phyloP scores from a whole-genome alignment of 805 yeast genomes.

The Kodamaea laetipori region DNA sequence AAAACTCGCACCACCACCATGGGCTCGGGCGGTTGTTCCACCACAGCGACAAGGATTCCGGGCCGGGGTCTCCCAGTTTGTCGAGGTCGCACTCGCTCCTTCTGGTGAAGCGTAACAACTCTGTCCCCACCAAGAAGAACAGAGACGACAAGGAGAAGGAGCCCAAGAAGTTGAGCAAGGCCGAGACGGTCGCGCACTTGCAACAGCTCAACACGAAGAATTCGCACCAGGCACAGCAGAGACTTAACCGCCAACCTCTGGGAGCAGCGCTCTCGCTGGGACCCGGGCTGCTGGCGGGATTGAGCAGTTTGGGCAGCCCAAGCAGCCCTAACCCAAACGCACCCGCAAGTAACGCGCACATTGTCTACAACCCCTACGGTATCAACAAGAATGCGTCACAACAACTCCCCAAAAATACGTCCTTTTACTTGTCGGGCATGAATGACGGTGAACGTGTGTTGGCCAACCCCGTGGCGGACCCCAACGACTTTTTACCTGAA shows the following conservation, averaged over 20 bases:
- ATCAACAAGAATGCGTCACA: conserved; percentile 35
- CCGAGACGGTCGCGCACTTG: conserved; percentile 42
- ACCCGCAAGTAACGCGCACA: conserved; percentile 12
- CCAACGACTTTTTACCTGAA: conserved; percentile 62
- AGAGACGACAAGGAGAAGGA: conserved; percentile 6
- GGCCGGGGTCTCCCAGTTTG: conserved; percentile 8
- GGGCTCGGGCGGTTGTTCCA: conserved; percentile 25
- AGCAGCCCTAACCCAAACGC: conserved; percentile 20
- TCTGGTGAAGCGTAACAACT: conserved; percentile 14
- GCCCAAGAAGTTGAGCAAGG: conserved; percentile 21
- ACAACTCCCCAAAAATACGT: conserved; percentile 26
- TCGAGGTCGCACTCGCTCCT: conserved; percentile 14
- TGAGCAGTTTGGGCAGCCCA: conserved; percentile 10
- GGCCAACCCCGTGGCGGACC: conserved; percentile 63
- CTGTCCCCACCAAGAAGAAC: neutral
- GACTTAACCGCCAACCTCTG: conserved; percentile 9
- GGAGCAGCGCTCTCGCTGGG: neutral
- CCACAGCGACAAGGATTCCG: conserved; percentile 15
- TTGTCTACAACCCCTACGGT: conserved; percentile 70
- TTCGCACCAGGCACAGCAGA: conserved; percentile 2
- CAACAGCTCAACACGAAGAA: conserved; percentile 31
- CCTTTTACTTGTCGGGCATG: conserved; percentile 32
- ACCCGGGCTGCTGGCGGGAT: conserved; percentile 4
- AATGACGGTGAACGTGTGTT: conserved; percentile 50
- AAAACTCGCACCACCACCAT: conserved; percentile 15